phyloP scores from a whole-genome alignment of 179 eudicot genomes.

The Spinacia oleracea region DNA sequence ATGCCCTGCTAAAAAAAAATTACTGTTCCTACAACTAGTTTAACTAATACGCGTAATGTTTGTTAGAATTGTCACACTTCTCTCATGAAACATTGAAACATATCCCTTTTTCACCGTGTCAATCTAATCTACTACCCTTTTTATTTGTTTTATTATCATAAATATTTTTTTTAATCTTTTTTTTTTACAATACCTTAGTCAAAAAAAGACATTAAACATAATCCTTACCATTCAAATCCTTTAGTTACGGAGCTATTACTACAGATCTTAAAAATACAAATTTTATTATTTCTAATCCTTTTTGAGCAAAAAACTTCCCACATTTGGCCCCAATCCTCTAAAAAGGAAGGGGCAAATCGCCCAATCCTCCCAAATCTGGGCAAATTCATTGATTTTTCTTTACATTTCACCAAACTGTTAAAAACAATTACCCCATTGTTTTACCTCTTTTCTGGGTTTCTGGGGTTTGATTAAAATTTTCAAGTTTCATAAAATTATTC shows the following conservation, averaged over 20 bases:
- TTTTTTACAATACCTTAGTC: not conserved
- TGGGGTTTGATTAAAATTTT: not conserved
- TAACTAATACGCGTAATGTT: not conserved
- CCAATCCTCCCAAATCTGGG: not conserved
- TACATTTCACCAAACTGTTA: too few relatives aligned
- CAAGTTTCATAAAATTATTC: not conserved
- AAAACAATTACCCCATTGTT: not conserved
- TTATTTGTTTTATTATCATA: too few relatives aligned
- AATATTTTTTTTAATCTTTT: too few relatives aligned
- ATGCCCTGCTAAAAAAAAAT: too few relatives aligned
- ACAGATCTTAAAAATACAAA: not conserved
- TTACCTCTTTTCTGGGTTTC: not conserved
- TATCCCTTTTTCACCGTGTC: not conserved
- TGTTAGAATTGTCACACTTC: not conserved
- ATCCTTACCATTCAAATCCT: slow-evolving; percentile 17
- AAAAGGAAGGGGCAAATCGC: slow-evolving; percentile 17
- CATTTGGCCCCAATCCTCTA: slow-evolving; percentile 22
- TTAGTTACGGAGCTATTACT: not conserved
- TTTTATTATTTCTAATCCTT: not conserved
- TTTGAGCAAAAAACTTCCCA: not conserved
- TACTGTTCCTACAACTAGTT: not conserved
- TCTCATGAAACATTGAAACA: not conserved
- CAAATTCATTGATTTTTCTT: not conserved
- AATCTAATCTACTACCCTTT: not conserved
- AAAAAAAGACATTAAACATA: not conserved